Conservation (phyloP, 176 grass and related monocot genomes). For the Tuctoria greenei region DNA sequence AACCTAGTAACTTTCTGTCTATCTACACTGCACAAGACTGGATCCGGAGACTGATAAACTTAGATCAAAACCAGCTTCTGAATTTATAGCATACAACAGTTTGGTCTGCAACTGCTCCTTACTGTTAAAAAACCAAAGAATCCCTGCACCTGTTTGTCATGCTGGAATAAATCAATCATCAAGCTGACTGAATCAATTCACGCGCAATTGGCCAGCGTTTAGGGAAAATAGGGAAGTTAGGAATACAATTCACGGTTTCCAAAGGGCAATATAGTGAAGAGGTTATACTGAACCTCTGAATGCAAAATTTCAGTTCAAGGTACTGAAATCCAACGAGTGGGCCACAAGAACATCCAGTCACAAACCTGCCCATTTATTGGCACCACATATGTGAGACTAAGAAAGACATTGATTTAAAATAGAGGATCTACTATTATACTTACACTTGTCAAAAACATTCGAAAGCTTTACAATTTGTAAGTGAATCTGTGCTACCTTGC, state of each 20-base stretch:
- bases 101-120: conserved; percentile 85
- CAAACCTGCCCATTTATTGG: conserved; percentile 72
- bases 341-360: conserved; percentile 95
- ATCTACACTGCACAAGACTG: conserved; percentile 51
- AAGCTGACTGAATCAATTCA: conserved; percentile 2
- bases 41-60: conserved; percentile 47
- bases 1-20: conserved; percentile 36
- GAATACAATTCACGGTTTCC: background rate
- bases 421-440: background rate
- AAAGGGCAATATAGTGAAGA: conserved; percentile 4
- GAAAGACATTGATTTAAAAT: conserved; percentile 5
- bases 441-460: background rate
- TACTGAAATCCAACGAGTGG: conserved; percentile 97
- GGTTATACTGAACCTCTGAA: conserved; percentile 66
- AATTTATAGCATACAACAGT: conserved; percentile 90
- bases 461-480: no score
- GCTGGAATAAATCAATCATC: conserved; percentile 9
- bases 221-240: no score
- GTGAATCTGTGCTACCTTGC: no score
- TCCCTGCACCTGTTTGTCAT: conserved; percentile 6
- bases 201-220: no score
- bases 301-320: conserved; percentile 97
- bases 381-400: conserved; percentile 8
- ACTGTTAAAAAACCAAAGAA: conserved; percentile 56
- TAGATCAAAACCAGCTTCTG: conserved; percentile 95